These are phyloP conservation scores for Phytophthora parvispora DNA, from an alignment of 352 stramenopile genomes.

Conservation along the genomic window DNA sequence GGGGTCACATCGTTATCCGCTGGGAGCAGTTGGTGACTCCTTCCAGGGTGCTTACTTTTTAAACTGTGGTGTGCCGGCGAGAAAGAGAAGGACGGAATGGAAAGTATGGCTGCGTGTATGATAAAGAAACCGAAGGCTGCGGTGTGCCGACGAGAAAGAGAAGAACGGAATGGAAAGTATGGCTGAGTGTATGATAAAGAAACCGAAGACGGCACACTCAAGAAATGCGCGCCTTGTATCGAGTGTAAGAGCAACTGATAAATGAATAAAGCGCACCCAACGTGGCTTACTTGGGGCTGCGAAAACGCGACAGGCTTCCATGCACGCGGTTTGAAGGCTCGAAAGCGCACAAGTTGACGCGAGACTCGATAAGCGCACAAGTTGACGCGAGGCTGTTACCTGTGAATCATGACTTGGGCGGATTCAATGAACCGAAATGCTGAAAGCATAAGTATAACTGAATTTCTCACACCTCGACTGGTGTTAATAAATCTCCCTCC, in stretches of 20 bases:
- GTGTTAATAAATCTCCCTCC: neutral
- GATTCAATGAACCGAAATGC: too few species aligned
- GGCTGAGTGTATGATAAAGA: constrained; percentile 16
- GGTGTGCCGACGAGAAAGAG: neutral
- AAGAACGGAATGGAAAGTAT: neutral
- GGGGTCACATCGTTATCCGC: constrained; percentile 59
- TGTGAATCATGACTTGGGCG: too few species aligned
- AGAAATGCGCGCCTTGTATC: neutral
- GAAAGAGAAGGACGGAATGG: neutral
- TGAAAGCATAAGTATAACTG: too few species aligned
- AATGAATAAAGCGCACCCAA: neutral
- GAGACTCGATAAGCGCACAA: too few species aligned
- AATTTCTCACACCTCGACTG: too few species aligned
- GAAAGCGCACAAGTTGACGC: too few species aligned
- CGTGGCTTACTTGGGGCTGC: too few species aligned
- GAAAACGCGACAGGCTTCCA: too few species aligned
- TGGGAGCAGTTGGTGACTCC: constrained; percentile 72
- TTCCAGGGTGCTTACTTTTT: constrained; percentile 45
- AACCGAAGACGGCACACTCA: neutral
- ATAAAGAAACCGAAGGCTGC: too few species aligned
- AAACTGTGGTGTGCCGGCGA: constrained; percentile 1
- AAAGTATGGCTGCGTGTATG: constrained; percentile 8
- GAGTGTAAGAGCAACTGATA: neutral
- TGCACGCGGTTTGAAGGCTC: too few species aligned
- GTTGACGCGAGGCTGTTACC: too few species aligned